Base-by-base conservation (phyloP, 2,329 filamentous ascomycete species). In the Colletotrichum orbiculare region DNA sequence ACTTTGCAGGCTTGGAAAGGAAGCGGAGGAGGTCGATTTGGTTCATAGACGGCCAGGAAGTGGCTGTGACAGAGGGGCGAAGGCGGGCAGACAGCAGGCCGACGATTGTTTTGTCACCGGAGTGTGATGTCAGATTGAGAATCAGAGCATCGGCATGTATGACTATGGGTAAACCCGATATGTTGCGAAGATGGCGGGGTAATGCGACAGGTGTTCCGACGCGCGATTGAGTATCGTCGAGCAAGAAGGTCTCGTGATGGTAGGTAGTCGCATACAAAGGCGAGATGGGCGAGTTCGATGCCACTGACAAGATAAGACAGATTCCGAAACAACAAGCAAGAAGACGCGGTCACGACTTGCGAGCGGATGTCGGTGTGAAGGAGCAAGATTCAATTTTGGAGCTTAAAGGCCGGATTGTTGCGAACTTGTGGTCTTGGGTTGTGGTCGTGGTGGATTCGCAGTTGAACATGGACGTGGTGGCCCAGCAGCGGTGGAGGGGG, bases 1-100 rank as follows among this genome's bases (percentile, higher is more conserved):
- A 97, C 94, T 97, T 97, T 80, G 93, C 92, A 77, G 93, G 93
- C 86, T 96, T 96, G 78, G 93, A 96, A 74, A 97, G 89, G 84
- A 96, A 96, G 83, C 93, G 92, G 77, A 97, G 88, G 76, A 96
- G 89, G 82, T 96, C 92, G 83, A 90, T 91, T 80, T 87, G 90
- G 91, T 89, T 94, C 94, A 97, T 97, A 90, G 89, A 92, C 88
- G 56, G 46, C 55, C 62, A 65, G 60, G 38, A 60, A 66, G 58
- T 9, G 46, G 38, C 52, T 37, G 42, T 9, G 37, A 35, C 48
- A 35, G 58, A 34, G 15, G 41, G 15, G 46, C 55, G 56, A 64
- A 52, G 45, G 42, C 42, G 13, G 43, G 45, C 17, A 60, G 56
- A 54, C 33, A 25, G 52, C 34, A 45, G 35, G 58, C 57, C 50